Percentiles rank a stretch among this genome's conserved stretches.
These are phyloP conservation scores for Vitis hybrid DNA, from an alignment of 177 flowering plant species.

Conservation along the genomic window DNA sequence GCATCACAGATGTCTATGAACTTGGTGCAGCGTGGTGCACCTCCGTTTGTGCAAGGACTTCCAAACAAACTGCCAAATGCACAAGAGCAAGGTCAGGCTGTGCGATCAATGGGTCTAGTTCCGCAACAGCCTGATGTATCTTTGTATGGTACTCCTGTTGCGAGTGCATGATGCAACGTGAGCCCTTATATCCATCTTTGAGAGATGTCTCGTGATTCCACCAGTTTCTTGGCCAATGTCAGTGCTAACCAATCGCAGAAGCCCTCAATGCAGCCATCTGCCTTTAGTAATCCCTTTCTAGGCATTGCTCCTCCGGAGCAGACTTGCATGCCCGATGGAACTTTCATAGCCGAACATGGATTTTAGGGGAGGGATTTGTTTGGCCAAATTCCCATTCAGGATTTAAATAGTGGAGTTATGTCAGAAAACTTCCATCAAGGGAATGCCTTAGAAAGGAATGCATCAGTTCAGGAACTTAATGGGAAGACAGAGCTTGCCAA, in stretches of 20 bases:
- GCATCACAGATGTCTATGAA: conserved; percentile 48
- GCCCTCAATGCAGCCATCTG: conserved; percentile 36
- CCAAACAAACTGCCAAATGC: conserved; percentile 37
- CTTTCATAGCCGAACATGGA: conserved; percentile 33
- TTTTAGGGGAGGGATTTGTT: conserved; percentile 40
- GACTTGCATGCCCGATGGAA: conserved; percentile 31
- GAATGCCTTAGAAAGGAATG: conserved; percentile 27
- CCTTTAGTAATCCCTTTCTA: conserved; percentile 40
- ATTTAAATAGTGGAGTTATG: conserved; percentile 21
- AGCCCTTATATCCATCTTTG: conserved; percentile 47
- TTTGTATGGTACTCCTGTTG: conserved; percentile 51
- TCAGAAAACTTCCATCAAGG: conserved; percentile 34
- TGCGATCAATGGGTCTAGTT: conserved; percentile 26
- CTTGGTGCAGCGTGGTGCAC: conserved; percentile 41
- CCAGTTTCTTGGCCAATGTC: conserved; percentile 33
- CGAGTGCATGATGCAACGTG: conserved; percentile 34
- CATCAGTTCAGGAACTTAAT: conserved; percentile 30
- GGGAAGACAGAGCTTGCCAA: conserved; percentile 11
- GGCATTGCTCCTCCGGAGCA: conserved; percentile 33
- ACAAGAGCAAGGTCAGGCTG: conserved; percentile 42
- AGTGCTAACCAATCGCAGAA: conserved; percentile 39
- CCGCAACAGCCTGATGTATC: conserved; percentile 50
- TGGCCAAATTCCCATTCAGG: conserved; percentile 40
- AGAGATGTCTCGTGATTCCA: conserved; percentile 42
- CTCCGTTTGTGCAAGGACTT: conserved; percentile 44